A percentile compares a stretch with the other conserved stretches of the same genome.
These are phyloP conservation scores for Cryptococcus deneoformans DNA, from an alignment of 1,284 basidiomycete species.

Conservation along the genomic window DNA sequence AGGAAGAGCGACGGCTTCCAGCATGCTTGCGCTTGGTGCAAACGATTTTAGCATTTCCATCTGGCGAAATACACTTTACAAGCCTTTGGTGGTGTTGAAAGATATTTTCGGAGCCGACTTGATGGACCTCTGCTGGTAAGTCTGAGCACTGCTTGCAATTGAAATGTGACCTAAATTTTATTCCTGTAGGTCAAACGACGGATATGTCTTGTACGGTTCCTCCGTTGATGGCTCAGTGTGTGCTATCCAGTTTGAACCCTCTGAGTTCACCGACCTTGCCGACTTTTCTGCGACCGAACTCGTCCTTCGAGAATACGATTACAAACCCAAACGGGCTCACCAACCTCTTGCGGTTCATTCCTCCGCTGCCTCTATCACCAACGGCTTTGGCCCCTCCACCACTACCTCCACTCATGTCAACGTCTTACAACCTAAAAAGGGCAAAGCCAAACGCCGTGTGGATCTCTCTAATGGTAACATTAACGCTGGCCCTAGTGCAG, in stretches of 20 bases:
- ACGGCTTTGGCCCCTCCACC: conserved; percentile 16
- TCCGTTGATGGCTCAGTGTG: conserved; percentile 94
- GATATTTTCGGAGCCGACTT: conserved; percentile 94
- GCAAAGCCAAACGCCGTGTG: conserved; percentile 15
- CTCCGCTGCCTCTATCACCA: conserved; percentile 6
- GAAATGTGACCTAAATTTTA: conserved; percentile 2
- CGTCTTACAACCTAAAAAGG: conserved; percentile 28
- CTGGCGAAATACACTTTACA: conserved; percentile 87
- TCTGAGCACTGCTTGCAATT: conserved; percentile 47
- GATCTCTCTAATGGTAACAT: conserved; percentile 5
- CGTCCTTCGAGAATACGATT: conserved; percentile 77
- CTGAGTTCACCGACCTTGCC: conserved; percentile 80
- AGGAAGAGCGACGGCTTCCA: conserved; percentile 35
- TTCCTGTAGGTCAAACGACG: conserved; percentile 74
- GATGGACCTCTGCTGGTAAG: conserved; percentile 91
- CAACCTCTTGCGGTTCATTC: not conserved
- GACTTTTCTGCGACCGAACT: conserved; percentile 68
- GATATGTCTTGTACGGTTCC: conserved; percentile 86
- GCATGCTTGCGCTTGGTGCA: conserved; percentile 80
- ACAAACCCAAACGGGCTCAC: conserved; percentile 35
- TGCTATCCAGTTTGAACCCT: conserved; percentile 74
- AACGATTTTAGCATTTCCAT: conserved; percentile 77
- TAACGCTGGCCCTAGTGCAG: not conserved
- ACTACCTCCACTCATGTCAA: conserved; percentile 18
- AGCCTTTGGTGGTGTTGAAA: conserved; percentile 86